These are phyloP conservation scores for Ustilago trichophora DNA, from an alignment of 1,284 basidiomycete species.

Conservation along the genomic window DNA sequence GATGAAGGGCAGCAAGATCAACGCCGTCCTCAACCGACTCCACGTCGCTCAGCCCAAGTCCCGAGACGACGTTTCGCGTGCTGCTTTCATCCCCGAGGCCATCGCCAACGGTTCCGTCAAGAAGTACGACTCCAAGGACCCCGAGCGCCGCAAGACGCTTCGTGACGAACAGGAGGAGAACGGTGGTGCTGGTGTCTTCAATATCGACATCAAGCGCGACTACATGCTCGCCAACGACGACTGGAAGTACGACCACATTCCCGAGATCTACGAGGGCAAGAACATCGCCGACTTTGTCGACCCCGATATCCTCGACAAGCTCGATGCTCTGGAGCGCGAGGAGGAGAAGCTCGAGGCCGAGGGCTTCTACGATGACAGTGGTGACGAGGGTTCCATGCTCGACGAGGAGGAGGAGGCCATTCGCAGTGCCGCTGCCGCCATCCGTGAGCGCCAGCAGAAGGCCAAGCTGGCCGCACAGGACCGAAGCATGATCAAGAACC, in stretches of 20 bases:
- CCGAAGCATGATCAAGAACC: slow-evolving; percentile 89
- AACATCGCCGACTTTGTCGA: slow-evolving; percentile 99
- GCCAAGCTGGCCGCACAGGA: slow-evolving; percentile 82
- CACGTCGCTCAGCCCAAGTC: slow-evolving; percentile 63
- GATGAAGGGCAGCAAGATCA: slow-evolving; percentile 62
- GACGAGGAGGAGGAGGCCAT: slow-evolving; percentile 88
- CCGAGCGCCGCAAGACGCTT: slow-evolving; percentile 56
- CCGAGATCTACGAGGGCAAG: slow-evolving; percentile 97
- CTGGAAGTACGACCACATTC: slow-evolving; percentile 96
- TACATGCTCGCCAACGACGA: slow-evolving; percentile 89
- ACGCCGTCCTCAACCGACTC: slow-evolving; percentile 63
- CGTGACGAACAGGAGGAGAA: slow-evolving; percentile 64
- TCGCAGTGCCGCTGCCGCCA: slow-evolving; percentile 77
- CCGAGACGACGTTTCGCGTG: slow-evolving; percentile 60
- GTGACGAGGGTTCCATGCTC: slow-evolving; percentile 77
- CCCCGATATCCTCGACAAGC: slow-evolving; percentile 93
- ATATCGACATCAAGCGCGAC: slow-evolving; percentile 72
- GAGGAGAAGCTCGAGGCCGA: slow-evolving; percentile 92
- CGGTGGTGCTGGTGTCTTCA: slow-evolving; percentile 65
- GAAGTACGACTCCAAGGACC: slow-evolving; percentile 62
- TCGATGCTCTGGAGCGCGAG: slow-evolving; percentile 95
- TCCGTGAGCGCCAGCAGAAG: slow-evolving; percentile 72
- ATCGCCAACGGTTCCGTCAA: slow-evolving; percentile 51
- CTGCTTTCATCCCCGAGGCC: slow-evolving; percentile 58
- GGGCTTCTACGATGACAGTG: slow-evolving; percentile 89